phyloP scores from a whole-genome alignment of 129 eudicot species.

The sunflower (Helianthus annuus) region DNA sequence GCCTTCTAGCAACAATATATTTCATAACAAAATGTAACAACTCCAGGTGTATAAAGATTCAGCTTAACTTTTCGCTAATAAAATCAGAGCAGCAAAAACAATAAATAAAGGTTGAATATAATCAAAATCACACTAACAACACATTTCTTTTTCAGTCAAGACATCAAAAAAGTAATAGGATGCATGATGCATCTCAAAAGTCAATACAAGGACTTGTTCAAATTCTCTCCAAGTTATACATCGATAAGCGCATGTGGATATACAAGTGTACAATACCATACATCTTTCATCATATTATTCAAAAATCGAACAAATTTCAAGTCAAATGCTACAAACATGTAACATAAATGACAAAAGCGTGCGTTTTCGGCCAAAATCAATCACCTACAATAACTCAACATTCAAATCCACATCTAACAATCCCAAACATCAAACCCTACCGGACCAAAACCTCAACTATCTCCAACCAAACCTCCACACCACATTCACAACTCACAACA shows the following conservation, averaged over 20 bases:
- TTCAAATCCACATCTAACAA: constrained; percentile 24
- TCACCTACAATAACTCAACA: constrained; percentile 23
- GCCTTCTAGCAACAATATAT: constrained; percentile 25
- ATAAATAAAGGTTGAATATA: neutral
- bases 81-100: constrained; percentile 19
- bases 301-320: neutral
- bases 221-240: constrained; percentile 14
- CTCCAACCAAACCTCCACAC: constrained; percentile 9
- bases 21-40: constrained; percentile 29
- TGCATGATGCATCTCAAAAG: neutral
- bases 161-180: neutral
- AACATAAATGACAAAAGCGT: constrained; percentile 7
- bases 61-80: constrained; percentile 26
- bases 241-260: neutral
- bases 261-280: neutral
- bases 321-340: too few species aligned
- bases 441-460: constrained; percentile 7
- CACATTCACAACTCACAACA: neutral
- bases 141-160: constrained; percentile 18
- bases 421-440: constrained; percentile 32
- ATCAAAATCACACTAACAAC: constrained; percentile 1
- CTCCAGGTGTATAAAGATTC: constrained; percentile 19
- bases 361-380: constrained; percentile 17
- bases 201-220: neutral
- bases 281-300: neutral